phyloP scores from a whole-genome alignment of 306 rosid genomes.

The Dalbergia oliveri region DNA sequence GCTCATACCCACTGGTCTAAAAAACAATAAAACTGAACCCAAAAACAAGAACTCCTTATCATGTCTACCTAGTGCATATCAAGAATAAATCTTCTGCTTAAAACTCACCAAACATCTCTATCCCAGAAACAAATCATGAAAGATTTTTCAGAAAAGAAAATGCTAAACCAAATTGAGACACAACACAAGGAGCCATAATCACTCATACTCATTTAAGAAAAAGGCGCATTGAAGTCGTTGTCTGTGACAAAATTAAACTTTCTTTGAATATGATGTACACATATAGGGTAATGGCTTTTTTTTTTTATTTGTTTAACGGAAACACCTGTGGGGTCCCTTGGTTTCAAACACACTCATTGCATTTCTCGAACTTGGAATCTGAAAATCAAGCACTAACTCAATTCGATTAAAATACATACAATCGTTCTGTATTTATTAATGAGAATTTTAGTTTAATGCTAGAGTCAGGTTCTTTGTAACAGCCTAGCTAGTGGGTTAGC shows the following conservation, averaged over 20 bases:
- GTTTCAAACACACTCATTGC: background rate
- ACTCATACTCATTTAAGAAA: background rate
- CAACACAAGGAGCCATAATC: background rate
- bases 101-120: background rate
- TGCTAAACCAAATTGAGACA: background rate
- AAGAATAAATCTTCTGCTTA: background rate
- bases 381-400: slow-evolving; percentile 8
- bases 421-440: background rate
- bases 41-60: background rate
- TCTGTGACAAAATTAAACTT: background rate
- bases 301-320: background rate
- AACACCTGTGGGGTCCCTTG: background rate
- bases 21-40: background rate
- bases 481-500: background rate
- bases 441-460: slow-evolving; percentile 7
- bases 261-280: background rate
- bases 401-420: background rate
- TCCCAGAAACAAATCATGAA: background rate
- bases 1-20: background rate
- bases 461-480: slow-evolving; percentile 2
- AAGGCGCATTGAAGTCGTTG: background rate
- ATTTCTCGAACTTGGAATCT: slow-evolving; percentile 4
- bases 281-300: background rate
- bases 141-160: background rate
- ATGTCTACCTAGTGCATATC: background rate